These are phyloP conservation scores for Madurella mycetomatis DNA, from an alignment of 2,329 filamentous ascomycete genomes.

Conservation along the genomic window DNA sequence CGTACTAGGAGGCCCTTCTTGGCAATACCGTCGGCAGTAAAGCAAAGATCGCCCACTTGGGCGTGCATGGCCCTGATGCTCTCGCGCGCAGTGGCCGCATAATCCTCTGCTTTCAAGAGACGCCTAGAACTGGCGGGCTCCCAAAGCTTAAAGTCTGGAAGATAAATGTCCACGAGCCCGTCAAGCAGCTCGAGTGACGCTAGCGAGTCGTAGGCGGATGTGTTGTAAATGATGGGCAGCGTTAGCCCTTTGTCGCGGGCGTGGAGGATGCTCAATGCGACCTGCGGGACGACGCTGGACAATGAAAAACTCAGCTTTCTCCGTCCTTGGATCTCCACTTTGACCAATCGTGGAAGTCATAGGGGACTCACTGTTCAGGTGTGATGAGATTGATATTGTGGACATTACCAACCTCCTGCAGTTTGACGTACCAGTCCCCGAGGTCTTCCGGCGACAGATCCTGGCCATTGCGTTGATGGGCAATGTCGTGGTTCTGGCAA, in stretches of 20 bases:
- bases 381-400: slow-evolving; percentile 89
- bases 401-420: slow-evolving; percentile 73
- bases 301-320: background rate
- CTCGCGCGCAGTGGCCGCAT: slow-evolving; percentile 66
- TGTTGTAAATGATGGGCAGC: slow-evolving; percentile 80
- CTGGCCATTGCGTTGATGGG: slow-evolving; percentile 76
- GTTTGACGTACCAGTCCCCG: slow-evolving; percentile 69
- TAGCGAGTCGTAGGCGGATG: slow-evolving; percentile 72
- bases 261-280: slow-evolving; percentile 69
- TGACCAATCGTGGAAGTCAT: too few relatives aligned
- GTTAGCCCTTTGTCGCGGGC: slow-evolving; percentile 65
- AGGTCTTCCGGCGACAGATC: slow-evolving; percentile 74
- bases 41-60: slow-evolving; percentile 79
- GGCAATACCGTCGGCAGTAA: slow-evolving; percentile 75
- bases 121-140: slow-evolving; percentile 59
- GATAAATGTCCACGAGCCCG: slow-evolving; percentile 77
- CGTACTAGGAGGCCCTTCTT: slow-evolving; percentile 71
- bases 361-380: slow-evolving; percentile 65
- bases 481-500: slow-evolving; percentile 80
- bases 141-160: slow-evolving; percentile 90
- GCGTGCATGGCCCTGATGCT: slow-evolving; percentile 75
- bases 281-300: slow-evolving; percentile 66
- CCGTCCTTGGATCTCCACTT: background rate
- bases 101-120: slow-evolving; percentile 74
- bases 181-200: slow-evolving; percentile 69